Conservation (phyloP, 805 yeast species). For the Blastobotrys peoriensis region DNA sequence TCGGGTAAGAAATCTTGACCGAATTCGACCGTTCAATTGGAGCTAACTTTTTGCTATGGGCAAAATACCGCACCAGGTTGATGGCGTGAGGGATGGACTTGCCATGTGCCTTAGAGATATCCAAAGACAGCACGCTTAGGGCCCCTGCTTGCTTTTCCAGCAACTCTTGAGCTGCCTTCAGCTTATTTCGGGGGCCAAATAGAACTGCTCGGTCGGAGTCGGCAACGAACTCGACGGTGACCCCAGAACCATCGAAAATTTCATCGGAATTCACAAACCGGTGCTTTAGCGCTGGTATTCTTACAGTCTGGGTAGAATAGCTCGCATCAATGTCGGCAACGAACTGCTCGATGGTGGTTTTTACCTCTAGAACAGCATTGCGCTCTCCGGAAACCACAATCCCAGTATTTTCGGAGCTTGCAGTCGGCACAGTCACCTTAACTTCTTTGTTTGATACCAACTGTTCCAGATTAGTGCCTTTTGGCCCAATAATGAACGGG, state of each 20-base stretch:
- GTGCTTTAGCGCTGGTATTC: slow-evolving; percentile 64
- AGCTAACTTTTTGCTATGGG: slow-evolving; percentile 25
- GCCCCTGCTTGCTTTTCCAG: slow-evolving; percentile 58
- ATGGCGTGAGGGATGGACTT: slow-evolving; percentile 72
- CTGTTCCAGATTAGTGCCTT: slow-evolving; percentile 1
- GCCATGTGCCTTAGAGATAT: slow-evolving; percentile 85
- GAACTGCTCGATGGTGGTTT: slow-evolving; percentile 42
- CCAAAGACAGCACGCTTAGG: slow-evolving; percentile 60
- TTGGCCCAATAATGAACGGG: slow-evolving; percentile 26
- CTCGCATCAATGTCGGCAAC: slow-evolving; percentile 41
- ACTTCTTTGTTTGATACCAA: slow-evolving; percentile 1
- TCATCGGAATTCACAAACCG: slow-evolving; percentile 45
- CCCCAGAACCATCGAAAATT: slow-evolving; percentile 27
- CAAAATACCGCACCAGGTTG: slow-evolving; percentile 61
- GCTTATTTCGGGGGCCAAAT: slow-evolving; percentile 52
- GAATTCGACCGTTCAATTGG: slow-evolving; percentile 36
- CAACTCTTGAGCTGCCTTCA: slow-evolving; percentile 54
- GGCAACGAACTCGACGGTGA: slow-evolving; percentile 26
- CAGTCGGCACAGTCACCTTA: neutral
- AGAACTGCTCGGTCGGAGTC: slow-evolving; percentile 35
- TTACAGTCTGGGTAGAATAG: slow-evolving; percentile 48
- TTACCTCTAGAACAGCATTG: slow-evolving; percentile 52
- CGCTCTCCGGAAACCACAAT: slow-evolving; percentile 66
- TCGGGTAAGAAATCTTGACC: slow-evolving; percentile 45
- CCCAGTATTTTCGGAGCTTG: slow-evolving; percentile 24